Base-by-base conservation (phyloP, 225 moss, liverwort and hornwort species). In the Asterella californica region DNA sequence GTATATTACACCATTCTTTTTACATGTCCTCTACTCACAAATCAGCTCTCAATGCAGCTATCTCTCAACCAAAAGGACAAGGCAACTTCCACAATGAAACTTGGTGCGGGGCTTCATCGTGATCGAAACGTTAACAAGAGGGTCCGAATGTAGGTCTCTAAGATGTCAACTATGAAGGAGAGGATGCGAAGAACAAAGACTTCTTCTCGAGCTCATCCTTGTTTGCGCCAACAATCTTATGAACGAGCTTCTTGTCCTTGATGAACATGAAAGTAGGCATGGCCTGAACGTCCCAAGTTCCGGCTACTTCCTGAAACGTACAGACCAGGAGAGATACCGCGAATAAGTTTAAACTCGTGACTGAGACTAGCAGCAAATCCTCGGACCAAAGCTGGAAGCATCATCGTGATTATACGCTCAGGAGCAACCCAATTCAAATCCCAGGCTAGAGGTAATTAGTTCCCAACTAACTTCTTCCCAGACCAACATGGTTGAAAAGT, bases 251-350 rank as follows among this genome's bases (percentile, higher is more conserved):
- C 49, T 83, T 80, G 0, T 90, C 82, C 32, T 88, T 89, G 36
- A 96, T 91, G 71, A 93, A 96, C 2, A 91, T 30, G 21, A 96
- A 96, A 0, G 96, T 96, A 5, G 96, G 96, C 96, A 96, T 96
- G 0, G 96, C 96, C 22, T 81, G 89, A 60, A 96, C 91, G 24
- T 96, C 94, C 91, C 96, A 96, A 0, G 86, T 59, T 0, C 48
- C 9, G 0, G 90, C 90, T 2, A 96, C 86, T 14, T 89, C 90
- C 92, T 94, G 81, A 37, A 81, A 65, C 2, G 42, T n/a, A 18
- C 18, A 4, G 2, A 46, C 36, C 24, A 70, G 42, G 2, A 38
- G 4, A 29, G 0, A 70, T 0, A 25, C 68, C 10, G 67, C 18
- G 9, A 37, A 27, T 46, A 15, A 15, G 18, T 47, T 48, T 17